These are phyloP conservation scores for Auriscalpium orientale DNA, from an alignment of 768 basidiomycete species.

Conservation along the genomic window DNA sequence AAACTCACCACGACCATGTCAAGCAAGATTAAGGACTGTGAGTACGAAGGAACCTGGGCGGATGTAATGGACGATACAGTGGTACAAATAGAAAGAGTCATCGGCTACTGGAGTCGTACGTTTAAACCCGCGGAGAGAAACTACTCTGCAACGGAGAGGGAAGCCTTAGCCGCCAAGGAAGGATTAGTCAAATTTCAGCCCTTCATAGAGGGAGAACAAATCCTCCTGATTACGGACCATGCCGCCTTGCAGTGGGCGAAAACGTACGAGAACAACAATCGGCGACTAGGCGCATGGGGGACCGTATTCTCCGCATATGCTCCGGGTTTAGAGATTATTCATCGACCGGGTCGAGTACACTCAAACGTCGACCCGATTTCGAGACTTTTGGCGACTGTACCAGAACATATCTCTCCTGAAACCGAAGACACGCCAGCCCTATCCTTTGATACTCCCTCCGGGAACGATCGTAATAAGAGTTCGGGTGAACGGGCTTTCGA, in stretches of 20 bases:
- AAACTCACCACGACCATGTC: not conserved
- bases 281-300: slow-evolving; percentile 24
- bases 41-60: not conserved
- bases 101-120: slow-evolving; percentile 15
- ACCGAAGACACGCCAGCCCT: not conserved
- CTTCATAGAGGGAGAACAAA: slow-evolving; percentile 28
- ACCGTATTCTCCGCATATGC: slow-evolving; percentile 25
- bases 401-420: not conserved
- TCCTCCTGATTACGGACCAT: slow-evolving; percentile 21
- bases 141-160: slow-evolving; percentile 32
- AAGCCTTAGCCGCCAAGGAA: slow-evolving; percentile 33
- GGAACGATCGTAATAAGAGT: not conserved
- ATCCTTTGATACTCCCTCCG: not conserved
- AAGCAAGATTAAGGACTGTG: not conserved
- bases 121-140: slow-evolving; percentile 13
- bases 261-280: slow-evolving; percentile 20
- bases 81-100: slow-evolving; percentile 15
- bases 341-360: slow-evolving; percentile 26
- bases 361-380: slow-evolving; percentile 26
- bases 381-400: not conserved
- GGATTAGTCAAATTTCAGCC: slow-evolving; percentile 30
- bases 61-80: slow-evolving; percentile 14
- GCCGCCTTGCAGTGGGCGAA: slow-evolving; percentile 19
- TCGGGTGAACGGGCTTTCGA: not conserved
- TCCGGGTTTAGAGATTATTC: slow-evolving; percentile 24